Percentiles rank a stretch among this genome's conserved stretches.
Evolutionary conservation across 2,329 filamentous ascomycete species (phyloP).

Genomic region (Rutstroemia sp.): DNA sequence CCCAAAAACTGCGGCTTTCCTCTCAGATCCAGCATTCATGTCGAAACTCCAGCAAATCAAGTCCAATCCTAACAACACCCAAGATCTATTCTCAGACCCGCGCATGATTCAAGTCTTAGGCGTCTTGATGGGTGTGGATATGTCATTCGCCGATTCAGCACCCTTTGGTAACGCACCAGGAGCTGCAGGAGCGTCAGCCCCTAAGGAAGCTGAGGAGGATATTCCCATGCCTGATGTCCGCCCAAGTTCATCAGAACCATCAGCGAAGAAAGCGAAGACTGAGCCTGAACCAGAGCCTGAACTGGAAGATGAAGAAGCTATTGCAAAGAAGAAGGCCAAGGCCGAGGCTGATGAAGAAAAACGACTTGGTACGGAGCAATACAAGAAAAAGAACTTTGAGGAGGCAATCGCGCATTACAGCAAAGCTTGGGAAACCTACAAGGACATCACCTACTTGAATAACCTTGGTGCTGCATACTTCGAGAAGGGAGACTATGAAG

Average conservation of each 20-base stretch:
- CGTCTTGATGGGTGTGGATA: slow-evolving; percentile 87
- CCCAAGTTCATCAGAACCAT: slow-evolving; percentile 32
- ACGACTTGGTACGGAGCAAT: slow-evolving; percentile 84
- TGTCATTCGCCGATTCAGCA: slow-evolving; percentile 36
- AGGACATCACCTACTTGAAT: slow-evolving; percentile 97
- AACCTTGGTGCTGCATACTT: slow-evolving; percentile 92
- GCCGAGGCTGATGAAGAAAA: slow-evolving; percentile 92
- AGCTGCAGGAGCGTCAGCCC: background rate
- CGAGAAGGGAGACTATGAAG: slow-evolving; percentile 91
- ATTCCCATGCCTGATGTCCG: slow-evolving; percentile 69
- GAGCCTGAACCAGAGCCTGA: slow-evolving; percentile 54
- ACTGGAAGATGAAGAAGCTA: slow-evolving; percentile 71
- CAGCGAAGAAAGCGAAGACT: slow-evolving; percentile 45
- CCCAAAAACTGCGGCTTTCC: slow-evolving; percentile 79
- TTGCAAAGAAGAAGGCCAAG: slow-evolving; percentile 84
- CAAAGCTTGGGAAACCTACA: slow-evolving; percentile 89
- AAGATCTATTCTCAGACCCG: slow-evolving; percentile 79
- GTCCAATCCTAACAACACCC: slow-evolving; percentile 71
- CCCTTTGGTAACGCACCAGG: slow-evolving; percentile 9
- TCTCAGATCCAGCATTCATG: slow-evolving; percentile 85
- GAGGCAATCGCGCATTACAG: slow-evolving; percentile 88
- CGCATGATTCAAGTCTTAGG: slow-evolving; percentile 91
- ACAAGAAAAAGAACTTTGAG: slow-evolving; percentile 98
- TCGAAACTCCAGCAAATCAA: slow-evolving; percentile 75
- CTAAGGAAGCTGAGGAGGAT: slow-evolving; percentile 57